A percentile compares a stretch with the other conserved stretches of the same genome.
phyloP scores from a whole-genome alignment of 352 stramenopile species.

The Phytopythium oedochilum region DNA sequence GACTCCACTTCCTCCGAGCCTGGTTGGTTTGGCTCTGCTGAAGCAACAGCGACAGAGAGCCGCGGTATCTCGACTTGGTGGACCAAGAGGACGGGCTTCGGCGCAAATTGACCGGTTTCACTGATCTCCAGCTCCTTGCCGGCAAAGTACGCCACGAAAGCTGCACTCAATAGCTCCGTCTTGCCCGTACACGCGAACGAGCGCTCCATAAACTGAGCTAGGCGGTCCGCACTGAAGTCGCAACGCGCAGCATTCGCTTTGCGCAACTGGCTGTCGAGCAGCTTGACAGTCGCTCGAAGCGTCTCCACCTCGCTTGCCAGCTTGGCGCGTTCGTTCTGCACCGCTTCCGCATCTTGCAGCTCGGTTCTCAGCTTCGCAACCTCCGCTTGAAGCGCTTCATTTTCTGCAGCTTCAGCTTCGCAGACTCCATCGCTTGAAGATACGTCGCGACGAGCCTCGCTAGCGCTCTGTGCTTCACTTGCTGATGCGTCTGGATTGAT shows the following conservation, averaged over 20 bases:
- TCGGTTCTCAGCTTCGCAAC: not conserved
- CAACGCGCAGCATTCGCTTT: not conserved
- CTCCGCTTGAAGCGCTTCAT: not conserved
- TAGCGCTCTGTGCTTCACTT: too few relatives aligned
- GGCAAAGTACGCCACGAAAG: not conserved
- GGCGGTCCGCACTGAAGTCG: not conserved
- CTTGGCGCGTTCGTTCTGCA: not conserved
- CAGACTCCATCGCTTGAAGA: too few relatives aligned
- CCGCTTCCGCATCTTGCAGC: not conserved
- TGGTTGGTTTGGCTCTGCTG: too few relatives aligned
- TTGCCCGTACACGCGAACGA: not conserved
- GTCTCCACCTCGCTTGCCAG: not conserved
- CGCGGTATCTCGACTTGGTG: not conserved
- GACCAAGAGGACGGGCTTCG: not conserved
- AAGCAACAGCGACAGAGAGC: not conserved
- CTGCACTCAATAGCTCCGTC: not conserved
- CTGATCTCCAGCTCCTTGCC: not conserved
- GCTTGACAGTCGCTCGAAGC: not conserved
- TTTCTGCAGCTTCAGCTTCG: too few relatives aligned
- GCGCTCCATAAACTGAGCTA: not conserved
- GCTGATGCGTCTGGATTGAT: not conserved
- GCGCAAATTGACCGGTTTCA: not conserved
- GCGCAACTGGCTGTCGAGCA: not conserved
- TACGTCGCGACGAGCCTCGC: too few relatives aligned
- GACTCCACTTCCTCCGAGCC: too few relatives aligned